Evolutionary conservation across 768 basidiomycete species (phyloP), one percentile per base, ranked within the genome.

Genomic region (Paxillus involutus): DNA sequence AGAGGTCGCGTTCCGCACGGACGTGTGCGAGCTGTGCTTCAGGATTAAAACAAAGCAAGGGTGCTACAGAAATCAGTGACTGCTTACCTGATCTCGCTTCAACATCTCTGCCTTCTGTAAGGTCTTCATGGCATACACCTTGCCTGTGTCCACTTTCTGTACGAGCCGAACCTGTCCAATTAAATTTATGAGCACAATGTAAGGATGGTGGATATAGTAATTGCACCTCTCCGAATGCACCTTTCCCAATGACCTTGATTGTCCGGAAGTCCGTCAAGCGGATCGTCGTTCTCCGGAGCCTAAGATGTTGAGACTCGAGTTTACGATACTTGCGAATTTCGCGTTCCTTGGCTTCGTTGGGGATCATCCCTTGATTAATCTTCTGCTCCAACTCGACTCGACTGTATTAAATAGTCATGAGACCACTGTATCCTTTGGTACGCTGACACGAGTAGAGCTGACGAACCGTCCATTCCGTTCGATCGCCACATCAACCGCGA

Each of bases 121-220:
- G 59, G 94, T 97, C 81, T 99, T 99, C 96, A 99, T 98, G 35
- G 96, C 96, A 69, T 98, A 99, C 43, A 99, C 96, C 77, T 94
- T 96, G 49, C 90, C 94, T 2, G 96, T 98, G 68, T 98, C 96
- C 50, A 88, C 83, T 74, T 99, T 99, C 72, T 99, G 96, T 41
- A 97, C 94, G 41, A 99, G 77, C 52, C 96, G 85, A 35, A 98
- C 94, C 91, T 94, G 52, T 32, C 17, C 21, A 50, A 50, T 46
- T 47, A 51, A 30, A 12, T 46, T 60, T 37, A 60, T 48, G 26
- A 51, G 47, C 45, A 41, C 33, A 44, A 12, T 33, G 33, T 13
- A 19, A 29, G 12, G 33, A 30, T 21, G 16, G 21, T 17, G 42
- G 14, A 43, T 11, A 36, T 26, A 12, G n/a, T 17, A 14, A 30